A percentile compares a stretch with the other conserved stretches of the same genome.
Evolutionary conservation across 805 yeast genomes (phyloP).

Genomic region (Yarrowia porcina): DNA sequence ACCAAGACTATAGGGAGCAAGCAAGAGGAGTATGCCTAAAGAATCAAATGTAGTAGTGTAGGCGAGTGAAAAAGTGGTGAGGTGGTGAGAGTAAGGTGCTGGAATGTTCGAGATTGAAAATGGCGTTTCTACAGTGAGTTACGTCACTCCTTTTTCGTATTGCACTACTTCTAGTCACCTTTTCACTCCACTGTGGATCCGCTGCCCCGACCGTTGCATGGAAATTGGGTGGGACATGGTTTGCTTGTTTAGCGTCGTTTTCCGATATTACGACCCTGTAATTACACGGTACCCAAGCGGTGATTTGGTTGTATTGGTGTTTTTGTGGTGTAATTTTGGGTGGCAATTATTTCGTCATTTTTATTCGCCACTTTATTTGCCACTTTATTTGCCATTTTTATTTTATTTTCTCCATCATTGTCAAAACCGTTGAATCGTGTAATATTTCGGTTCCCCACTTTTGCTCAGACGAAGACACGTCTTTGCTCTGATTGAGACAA

Average conservation of each 20-base stretch:
- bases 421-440: slow-evolving; percentile 3
- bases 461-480: not conserved
- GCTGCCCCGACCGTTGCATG: not conserved
- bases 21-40: not conserved
- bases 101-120: too few species aligned
- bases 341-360: too few species aligned
- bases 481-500: not conserved
- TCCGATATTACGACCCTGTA: not conserved
- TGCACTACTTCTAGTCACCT: too few species aligned
- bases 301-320: too few species aligned
- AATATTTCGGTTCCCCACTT: not conserved
- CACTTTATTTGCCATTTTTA: too few species aligned
- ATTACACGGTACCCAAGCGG: too few species aligned
- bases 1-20: not conserved
- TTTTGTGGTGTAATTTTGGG: too few species aligned
- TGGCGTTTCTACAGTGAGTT: too few species aligned
- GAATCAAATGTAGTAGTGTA: not conserved
- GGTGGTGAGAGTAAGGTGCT: too few species aligned
- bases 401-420: too few species aligned
- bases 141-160: too few species aligned
- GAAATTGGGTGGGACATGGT: not conserved
- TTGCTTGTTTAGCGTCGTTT: not conserved
- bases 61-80: not conserved
- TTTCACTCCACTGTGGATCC: not conserved
- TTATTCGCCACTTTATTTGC: too few species aligned